Conservation (phyloP, 257 asterid species). For the Penstemon eatonii region DNA sequence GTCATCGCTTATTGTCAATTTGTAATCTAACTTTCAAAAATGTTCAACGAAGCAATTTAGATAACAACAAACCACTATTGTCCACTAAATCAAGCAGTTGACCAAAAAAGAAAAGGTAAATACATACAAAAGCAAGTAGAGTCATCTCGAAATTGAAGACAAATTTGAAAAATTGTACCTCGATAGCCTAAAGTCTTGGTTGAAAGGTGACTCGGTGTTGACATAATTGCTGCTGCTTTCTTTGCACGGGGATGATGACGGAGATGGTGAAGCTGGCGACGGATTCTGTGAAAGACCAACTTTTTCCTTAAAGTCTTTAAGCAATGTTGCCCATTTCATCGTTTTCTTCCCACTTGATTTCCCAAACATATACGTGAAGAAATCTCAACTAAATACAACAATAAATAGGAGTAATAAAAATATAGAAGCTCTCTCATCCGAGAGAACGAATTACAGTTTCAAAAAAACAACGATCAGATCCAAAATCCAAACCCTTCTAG, state of each 20-base stretch:
- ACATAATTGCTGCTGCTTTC: conserved; percentile 47
- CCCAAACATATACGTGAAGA: conserved; percentile 46
- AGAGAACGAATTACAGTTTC: conserved; percentile 43
- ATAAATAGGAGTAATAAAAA: conserved; percentile 26
- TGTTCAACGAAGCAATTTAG: conserved; percentile 22
- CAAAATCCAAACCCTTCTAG: conserved; percentile 62
- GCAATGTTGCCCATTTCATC: conserved; percentile 99
- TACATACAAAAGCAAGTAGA: conserved; percentile 6
- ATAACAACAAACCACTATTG: conserved; percentile 3
- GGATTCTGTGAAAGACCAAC: conserved; percentile 79
- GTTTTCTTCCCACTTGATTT: conserved; percentile 62
- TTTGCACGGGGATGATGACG: conserved; percentile 56
- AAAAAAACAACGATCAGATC: conserved; percentile 58
- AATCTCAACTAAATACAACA: conserved; percentile 31
- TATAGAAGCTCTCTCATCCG: conserved; percentile 65
- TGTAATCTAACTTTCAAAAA: conserved; percentile 4
- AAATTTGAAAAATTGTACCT: conserved; percentile 43
- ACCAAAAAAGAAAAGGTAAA: background rate
- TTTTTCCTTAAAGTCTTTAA: conserved; percentile 94
- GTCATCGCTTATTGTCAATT: conserved; percentile 12
- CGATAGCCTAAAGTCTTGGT: conserved; percentile 57
- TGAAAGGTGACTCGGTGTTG: conserved; percentile 41
- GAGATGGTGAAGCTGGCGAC: conserved; percentile 51
- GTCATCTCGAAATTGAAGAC: background rate
- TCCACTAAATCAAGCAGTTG: conserved; percentile 28